Conservation (phyloP, 2,329 filamentous ascomycete species). For the Fusarium heterosporum region DNA sequence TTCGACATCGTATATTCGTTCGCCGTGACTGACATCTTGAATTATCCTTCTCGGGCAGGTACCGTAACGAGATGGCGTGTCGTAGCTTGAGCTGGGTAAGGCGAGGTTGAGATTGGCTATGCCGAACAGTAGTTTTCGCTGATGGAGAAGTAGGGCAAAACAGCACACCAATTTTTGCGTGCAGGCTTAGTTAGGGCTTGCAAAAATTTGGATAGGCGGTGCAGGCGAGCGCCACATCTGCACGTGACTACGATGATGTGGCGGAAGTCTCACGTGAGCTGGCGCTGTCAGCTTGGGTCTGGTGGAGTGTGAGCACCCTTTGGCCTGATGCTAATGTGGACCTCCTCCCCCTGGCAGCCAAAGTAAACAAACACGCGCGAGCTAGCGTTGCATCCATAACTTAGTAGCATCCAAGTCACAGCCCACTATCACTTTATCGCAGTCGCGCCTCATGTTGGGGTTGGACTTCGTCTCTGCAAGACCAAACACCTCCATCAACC, state of each 20-base stretch:
- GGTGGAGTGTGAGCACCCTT: neutral
- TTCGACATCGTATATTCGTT: slow-evolving; percentile 37
- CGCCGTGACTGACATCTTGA: slow-evolving; percentile 57
- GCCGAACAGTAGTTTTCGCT: slow-evolving; percentile 51
- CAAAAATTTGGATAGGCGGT: slow-evolving; percentile 49
- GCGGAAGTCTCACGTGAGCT: slow-evolving; percentile 31
- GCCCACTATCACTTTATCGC: slow-evolving; percentile 45
- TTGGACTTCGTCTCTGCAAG: slow-evolving; percentile 29
- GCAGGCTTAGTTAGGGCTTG: slow-evolving; percentile 34
- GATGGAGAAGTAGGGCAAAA: slow-evolving; percentile 55
- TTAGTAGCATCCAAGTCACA: slow-evolving; percentile 5
- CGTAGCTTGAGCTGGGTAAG: slow-evolving; percentile 53
- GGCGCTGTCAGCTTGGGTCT: slow-evolving; percentile 13
- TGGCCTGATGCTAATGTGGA: slow-evolving; percentile 41
- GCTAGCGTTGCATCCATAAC: slow-evolving; percentile 14
- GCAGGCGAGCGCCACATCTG: slow-evolving; percentile 40
- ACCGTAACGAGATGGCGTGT: slow-evolving; percentile 56
- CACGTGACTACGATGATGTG: slow-evolving; percentile 46
- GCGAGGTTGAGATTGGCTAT: slow-evolving; percentile 49
- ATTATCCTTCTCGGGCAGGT: slow-evolving; percentile 56
- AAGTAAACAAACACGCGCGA: slow-evolving; percentile 58
- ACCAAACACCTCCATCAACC: slow-evolving; percentile 31
- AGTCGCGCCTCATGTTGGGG: slow-evolving; percentile 36
- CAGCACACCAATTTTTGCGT: slow-evolving; percentile 24
- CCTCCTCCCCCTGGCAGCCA: slow-evolving; percentile 39